Evolutionary conservation across 2,329 filamentous ascomycete genomes (phyloP), one percentile per base, ranked within the genome.

Genomic region (Ceratocystis cubensis): DNA sequence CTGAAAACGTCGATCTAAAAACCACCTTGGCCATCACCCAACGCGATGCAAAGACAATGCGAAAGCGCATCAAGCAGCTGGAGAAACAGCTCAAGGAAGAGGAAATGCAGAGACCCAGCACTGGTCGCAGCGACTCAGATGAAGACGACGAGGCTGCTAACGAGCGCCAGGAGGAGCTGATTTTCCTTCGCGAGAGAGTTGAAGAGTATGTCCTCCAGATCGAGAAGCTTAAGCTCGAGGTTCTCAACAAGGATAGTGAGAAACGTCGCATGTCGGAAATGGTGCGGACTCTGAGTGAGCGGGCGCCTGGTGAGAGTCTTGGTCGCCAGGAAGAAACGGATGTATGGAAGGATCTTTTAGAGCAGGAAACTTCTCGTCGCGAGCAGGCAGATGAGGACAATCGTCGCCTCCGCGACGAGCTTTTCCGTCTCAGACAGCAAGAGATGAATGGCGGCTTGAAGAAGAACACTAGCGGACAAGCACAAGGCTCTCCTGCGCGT

Each of bases 1-100:
- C 91, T 57, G 93, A 96, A 75, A 99, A 96, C 72, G 93, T 97
- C 3, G 91, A 96, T 74, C 82, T 97, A 62, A 94, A 95, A 75
- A 96, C 93, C 0, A 90, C 89, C 69, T 84, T 96, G 57, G 86
- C 93, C 2, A 89, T 94, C 45, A 82, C 94, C 67, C 91, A 96
- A 75, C 90, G 95, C 70, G 94, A 99, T 72, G 94, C 91, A 73
- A 94, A 95, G 74, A 81, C 86, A 22, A 76, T 97, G 66, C 86
- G 91, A 25, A 86, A 88, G 69, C 87, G 88, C 70, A 82, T 96
- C 67, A 89, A 92, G 72, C 91, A 96, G 71, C 77, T 97, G 61
- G 92, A 97, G 76, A 90, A 89, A 73, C 87, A 88, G 71, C 76
- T 92, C 13, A 84, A 85, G 67, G 82, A 87, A 30, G 84, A 87